Percentiles rank a stretch among this genome's conserved stretches.
Conservation (phyloP, 179 eudicot genomes). For the Pouteria campechiana region DNA sequence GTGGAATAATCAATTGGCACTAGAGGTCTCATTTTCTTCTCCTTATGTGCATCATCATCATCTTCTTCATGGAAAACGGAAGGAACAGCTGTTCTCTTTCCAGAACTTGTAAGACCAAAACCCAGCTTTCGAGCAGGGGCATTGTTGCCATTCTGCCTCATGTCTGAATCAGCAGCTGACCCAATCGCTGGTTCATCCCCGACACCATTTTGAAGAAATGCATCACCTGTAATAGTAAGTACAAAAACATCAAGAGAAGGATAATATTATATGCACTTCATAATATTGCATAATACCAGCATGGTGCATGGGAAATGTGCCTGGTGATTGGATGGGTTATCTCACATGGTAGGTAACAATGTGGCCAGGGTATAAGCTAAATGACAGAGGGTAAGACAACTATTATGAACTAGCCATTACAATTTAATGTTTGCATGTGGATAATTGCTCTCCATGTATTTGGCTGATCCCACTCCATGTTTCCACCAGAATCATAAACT, state of each 20-base stretch:
- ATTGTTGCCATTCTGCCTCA: constrained; percentile 27
- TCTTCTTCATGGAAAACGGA: constrained; percentile 90
- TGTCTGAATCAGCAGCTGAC: constrained; percentile 31
- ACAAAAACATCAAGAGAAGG: constrained; percentile 2
- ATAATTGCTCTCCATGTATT: too few relatives aligned
- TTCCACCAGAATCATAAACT: too few relatives aligned
- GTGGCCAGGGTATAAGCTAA: background rate
- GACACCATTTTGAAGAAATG: constrained; percentile 45
- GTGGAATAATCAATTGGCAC: constrained; percentile 93
- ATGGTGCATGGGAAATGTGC: too few relatives aligned
- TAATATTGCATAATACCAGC: too few relatives aligned
- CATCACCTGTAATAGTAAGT: constrained; percentile 33
- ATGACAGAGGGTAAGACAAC: background rate
- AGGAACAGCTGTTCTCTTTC: constrained; percentile 78
- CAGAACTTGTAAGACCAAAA: constrained; percentile 81
- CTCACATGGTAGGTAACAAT: background rate
- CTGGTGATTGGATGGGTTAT: too few relatives aligned
- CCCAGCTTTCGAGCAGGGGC: constrained; percentile 63
- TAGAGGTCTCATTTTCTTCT: constrained; percentile 94
- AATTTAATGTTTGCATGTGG: too few relatives aligned
- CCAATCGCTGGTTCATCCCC: constrained; percentile 35
- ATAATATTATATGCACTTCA: background rate
- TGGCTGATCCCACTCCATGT: too few relatives aligned
- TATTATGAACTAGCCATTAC: background rate
- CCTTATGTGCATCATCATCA: constrained; percentile 86